phyloP scores from a whole-genome alignment of 2,329 filamentous ascomycete genomes.

The Harringtonia aguacate region DNA sequence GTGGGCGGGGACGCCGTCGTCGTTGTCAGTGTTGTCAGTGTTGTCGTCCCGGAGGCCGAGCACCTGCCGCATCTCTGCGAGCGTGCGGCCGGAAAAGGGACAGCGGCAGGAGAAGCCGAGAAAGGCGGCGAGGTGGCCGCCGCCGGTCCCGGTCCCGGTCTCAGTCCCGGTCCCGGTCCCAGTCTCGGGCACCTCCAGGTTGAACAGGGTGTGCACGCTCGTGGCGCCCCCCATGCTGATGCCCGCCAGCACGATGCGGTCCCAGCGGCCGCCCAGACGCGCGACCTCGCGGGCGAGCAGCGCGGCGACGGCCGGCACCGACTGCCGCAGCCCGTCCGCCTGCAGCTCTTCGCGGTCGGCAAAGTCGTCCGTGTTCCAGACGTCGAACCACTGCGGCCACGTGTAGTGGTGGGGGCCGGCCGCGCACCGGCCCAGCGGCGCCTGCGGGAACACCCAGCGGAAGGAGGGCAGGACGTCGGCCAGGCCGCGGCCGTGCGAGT shows the following conservation, averaged over 20 bases:
- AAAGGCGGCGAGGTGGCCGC: slow-evolving; percentile 17
- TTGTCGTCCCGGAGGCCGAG: slow-evolving; percentile 16
- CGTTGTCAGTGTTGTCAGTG: too few relatives aligned
- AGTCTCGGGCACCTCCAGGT: slow-evolving; percentile 9
- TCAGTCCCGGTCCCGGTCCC: too few relatives aligned
- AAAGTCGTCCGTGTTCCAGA: slow-evolving; percentile 23
- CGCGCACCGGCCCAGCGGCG: slow-evolving; percentile 18
- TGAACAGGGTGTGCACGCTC: neutral
- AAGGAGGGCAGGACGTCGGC: slow-evolving; percentile 29
- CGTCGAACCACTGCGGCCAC: slow-evolving; percentile 33
- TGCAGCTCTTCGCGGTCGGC: slow-evolving; percentile 31
- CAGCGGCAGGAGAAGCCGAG: slow-evolving; percentile 26
- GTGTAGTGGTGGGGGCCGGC: slow-evolving; percentile 18
- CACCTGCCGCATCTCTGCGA: slow-evolving; percentile 21
- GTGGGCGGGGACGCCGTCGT: neutral
- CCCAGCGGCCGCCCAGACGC: slow-evolving; percentile 12
- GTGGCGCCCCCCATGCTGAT: slow-evolving; percentile 33
- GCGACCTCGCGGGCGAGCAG: slow-evolving; percentile 21
- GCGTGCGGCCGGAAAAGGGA: slow-evolving; percentile 21
- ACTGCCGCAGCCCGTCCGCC: slow-evolving; percentile 25
- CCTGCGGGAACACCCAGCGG: slow-evolving; percentile 38
- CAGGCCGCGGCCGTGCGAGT: slow-evolving; percentile 21
- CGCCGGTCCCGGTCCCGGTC: neutral
- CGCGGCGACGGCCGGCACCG: slow-evolving; percentile 19
- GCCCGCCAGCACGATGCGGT: slow-evolving; percentile 28